Evolutionary conservation across 1,284 basidiomycete genomes (phyloP), one percentile per base, ranked within the genome.

Genomic region (Ceratobasidium sp.): DNA sequence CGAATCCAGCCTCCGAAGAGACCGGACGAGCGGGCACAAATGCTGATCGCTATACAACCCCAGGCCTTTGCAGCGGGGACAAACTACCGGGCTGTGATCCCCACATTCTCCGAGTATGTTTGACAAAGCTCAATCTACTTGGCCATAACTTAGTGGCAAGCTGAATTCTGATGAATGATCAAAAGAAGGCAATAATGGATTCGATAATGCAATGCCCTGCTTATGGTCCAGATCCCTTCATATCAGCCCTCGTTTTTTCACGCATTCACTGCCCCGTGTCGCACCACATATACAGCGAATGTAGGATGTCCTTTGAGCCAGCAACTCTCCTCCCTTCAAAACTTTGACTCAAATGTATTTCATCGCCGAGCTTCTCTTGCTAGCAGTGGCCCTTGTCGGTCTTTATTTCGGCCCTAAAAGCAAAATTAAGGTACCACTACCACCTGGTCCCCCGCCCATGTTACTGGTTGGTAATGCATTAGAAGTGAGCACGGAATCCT

Each of bases 391-490:
- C n/a, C 36, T 58, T 23, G 21, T 39, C 34, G 10, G 14, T 18
- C 12, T 58, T 3, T 41, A 16, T 36, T 41, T 58, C 36, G 21
- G 41, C n/a, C n/a, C 55, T 36, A 58, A 41, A 41, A 3, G 6
- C 10, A 26, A 9, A 21, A 34, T 28, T 23, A 48, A 32, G 8
- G 16, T 23, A 6, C 53, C 39, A 18, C 12, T 69, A 39, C 65
- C 65, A 43, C 65, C 65, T 10, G 65, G 65, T 1, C 65, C 65
- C 23, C 26, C 65, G 26, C 41, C 52, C 14, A 45, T n/a, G 45
- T 52, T 71, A 21, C 23, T 71, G 28, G 32, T 71, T 34, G 69
- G 69, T 5, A 71, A 71, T 21, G 69, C 57, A 10, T 28, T 71
- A 21, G 69, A 71, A 52, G 69, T 71, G 9, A 10, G 45, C 26